Evolutionary conservation across 2,329 filamentous ascomycete species (phyloP), one percentile per base, ranked within the genome.

Genomic region (Tolypocladium guangdongense): DNA sequence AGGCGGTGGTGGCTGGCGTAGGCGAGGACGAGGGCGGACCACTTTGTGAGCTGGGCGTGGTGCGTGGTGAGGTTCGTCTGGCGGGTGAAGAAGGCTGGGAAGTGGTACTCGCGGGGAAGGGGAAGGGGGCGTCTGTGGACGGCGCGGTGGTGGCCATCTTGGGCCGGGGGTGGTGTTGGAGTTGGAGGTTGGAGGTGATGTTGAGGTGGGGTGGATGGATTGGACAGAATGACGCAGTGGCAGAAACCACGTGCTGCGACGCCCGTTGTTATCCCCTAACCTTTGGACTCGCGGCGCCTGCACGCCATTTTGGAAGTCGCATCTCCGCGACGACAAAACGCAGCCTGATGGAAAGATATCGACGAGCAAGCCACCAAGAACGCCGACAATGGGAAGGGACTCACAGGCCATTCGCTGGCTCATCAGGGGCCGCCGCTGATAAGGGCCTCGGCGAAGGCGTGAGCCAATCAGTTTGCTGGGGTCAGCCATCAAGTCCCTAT

Each of bases 11-110:
- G 80, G 0, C 83, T 82, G 71, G 87, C 89, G 83, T 95, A 96
- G 65, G 84, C 71, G 56, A 90, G 89, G 65, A 97, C 82, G 18
- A 96, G 81, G 35, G 81, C 70, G n/a, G 87, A 84, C 93, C 93
- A 99, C 71, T 91, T 91, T 55, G 80, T 75, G 56, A 90, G 83
- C 66, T 93, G 89, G 47, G 85, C 83, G 70, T 85, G 81, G 65
- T 80, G 84, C 11, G 87, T 92, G 33, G 80, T 79, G 56, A 82
- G 76, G 72, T 89, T 89, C 37, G 84, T 81, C 70, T 93, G 88
- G 52, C 82, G 83, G 53, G 87, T 90, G 81, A 88, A 93, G 83
- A 93, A 91, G 65, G 88, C 85, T 0, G 88, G 88, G 74, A 90
- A 92, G 72, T 75, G 74, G 78, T 90, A 87, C 67, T 82, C 80